Conservation (phyloP, 805 yeast species). For the Komagataella phaffii region DNA sequence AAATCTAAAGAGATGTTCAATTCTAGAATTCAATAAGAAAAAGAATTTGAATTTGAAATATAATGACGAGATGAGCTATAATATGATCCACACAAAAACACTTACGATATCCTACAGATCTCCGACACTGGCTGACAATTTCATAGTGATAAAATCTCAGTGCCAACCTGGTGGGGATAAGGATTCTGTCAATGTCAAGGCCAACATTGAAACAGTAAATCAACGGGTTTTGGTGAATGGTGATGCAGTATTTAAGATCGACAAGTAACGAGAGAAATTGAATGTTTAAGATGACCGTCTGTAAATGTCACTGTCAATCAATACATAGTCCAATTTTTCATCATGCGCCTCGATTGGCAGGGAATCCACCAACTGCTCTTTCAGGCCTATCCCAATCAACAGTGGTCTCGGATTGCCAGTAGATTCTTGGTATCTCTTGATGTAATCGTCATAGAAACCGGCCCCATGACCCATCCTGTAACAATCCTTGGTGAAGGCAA, state of each 20-base stretch:
- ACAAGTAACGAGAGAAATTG: neutral
- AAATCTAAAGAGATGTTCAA: constrained; percentile 43
- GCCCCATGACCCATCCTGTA: constrained; percentile 81
- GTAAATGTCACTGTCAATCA: constrained; percentile 23
- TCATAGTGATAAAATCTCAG: constrained; percentile 50
- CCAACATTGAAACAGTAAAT: constrained; percentile 36
- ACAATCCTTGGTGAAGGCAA: constrained; percentile 46
- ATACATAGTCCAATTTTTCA: constrained; percentile 38
- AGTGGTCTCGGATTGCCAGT: constrained; percentile 19
- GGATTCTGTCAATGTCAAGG: constrained; percentile 27
- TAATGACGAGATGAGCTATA: constrained; percentile 13
- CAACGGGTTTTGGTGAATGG: constrained; percentile 49
- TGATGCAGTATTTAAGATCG: constrained; percentile 18
- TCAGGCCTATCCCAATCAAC: constrained; percentile 52
- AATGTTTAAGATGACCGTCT: neutral
- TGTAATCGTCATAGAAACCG: constrained; percentile 79
- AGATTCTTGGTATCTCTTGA: constrained; percentile 32
- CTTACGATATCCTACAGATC: constrained; percentile 40
- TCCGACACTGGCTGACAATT: constrained; percentile 73
- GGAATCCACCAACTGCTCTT: constrained; percentile 39
- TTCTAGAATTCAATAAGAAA: constrained; percentile 17
- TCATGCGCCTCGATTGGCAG: constrained; percentile 57
- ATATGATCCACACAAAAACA: constrained; percentile 29
- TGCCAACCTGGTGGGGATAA: constrained; percentile 15
- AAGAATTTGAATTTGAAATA: constrained; percentile 20